These are phyloP conservation scores for Rhizophora apiculata DNA, from an alignment of 345 rosid genomes.

Conservation along the genomic window DNA sequence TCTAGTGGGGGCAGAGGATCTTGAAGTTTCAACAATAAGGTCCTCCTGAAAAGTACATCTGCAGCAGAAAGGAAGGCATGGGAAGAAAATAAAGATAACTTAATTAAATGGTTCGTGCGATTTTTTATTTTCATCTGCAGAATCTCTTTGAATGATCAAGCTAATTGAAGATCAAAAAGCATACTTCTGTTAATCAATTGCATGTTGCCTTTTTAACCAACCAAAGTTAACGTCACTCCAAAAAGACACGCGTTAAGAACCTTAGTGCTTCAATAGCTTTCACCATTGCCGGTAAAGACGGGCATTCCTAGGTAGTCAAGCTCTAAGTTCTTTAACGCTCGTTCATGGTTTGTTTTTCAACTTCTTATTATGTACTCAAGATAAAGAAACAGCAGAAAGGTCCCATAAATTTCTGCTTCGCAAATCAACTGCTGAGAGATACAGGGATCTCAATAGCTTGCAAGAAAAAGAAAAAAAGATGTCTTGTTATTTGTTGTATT, in stretches of 20 bases:
- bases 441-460: too few species aligned
- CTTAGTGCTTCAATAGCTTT: not conserved
- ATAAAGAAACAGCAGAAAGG: not conserved
- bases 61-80: conserved; percentile 12
- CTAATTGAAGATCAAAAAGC: conserved; percentile 1
- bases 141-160: too few species aligned
- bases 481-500: too few species aligned
- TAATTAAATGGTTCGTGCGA: conserved; percentile 2
- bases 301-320: too few species aligned
- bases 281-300: not conserved
- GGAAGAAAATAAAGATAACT: conserved; percentile 11
- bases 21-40: conserved; percentile 38
- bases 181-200: not conserved
- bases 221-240: not conserved
- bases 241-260: not conserved
- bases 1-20: conserved; percentile 46
- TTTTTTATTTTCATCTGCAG: not conserved
- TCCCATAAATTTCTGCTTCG: not conserved
- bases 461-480: too few species aligned
- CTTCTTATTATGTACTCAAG: not conserved
- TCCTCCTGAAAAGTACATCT: conserved; percentile 37
- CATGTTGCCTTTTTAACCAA: too few species aligned
- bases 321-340: too few species aligned
- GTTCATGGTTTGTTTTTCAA: not conserved
- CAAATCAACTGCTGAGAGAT: not conserved